phyloP scores from a whole-genome alignment of 1,284 basidiomycete species.

The Agroathelia rolfsii region DNA sequence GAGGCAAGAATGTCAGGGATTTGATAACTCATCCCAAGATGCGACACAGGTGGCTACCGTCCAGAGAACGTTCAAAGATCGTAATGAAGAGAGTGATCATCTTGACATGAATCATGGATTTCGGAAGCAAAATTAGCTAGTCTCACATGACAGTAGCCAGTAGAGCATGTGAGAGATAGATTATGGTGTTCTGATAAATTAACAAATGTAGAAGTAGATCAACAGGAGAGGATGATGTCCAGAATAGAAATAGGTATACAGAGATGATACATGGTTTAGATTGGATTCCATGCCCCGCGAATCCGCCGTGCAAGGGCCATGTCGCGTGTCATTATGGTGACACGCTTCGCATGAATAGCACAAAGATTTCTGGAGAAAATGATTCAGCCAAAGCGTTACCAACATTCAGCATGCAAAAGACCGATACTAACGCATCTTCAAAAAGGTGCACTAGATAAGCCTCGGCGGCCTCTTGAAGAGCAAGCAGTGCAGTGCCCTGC shows the following conservation, averaged over 20 bases:
- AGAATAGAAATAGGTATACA: no score
- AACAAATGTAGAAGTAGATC: no score
- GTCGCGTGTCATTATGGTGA: slow-evolving; percentile 97
- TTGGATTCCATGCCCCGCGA: slow-evolving; percentile 78
- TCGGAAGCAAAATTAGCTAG: no score
- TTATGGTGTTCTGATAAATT: no score
- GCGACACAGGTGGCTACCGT: no score
- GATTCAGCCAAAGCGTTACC: slow-evolving; percentile 2
- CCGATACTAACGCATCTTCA: slow-evolving; percentile 80
- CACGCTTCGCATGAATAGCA: slow-evolving; percentile 96
- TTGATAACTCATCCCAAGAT: slow-evolving; percentile 43
- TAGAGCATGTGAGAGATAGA: no score
- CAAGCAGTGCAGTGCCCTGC: slow-evolving; percentile 86
- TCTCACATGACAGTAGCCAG: no score
- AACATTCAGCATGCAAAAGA: slow-evolving; percentile 7
- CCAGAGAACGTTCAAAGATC: no score
- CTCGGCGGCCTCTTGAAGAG: slow-evolving; percentile 91
- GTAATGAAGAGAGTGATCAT: no score
- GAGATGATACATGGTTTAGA: not conserved
- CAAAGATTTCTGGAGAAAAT: slow-evolving; percentile 66
- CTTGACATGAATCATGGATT: no score
- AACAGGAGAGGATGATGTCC: no score
- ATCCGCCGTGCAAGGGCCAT: slow-evolving; percentile 94
- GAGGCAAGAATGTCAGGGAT: slow-evolving; percentile 45
- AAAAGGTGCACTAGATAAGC: slow-evolving; percentile 91